A percentile compares a stretch with the other conserved stretches of the same genome.
phyloP scores from a whole-genome alignment of 805 yeast species.

The Starmera caribaea region DNA sequence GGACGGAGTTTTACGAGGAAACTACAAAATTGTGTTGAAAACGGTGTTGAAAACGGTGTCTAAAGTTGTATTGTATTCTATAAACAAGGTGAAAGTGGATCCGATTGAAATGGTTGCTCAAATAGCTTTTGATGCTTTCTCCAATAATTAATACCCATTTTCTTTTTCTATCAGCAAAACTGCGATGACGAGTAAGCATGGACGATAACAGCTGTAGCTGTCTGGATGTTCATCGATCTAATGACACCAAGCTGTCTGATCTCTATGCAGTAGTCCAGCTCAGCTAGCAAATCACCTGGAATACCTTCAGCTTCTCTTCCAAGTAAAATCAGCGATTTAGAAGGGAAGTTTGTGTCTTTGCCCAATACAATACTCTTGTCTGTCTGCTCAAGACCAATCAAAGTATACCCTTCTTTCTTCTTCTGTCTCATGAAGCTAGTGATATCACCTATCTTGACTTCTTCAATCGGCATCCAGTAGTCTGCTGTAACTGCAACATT shows the following conservation, averaged over 20 bases:
- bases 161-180: background rate
- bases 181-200: slow-evolving; percentile 62
- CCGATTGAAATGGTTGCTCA: too few relatives aligned
- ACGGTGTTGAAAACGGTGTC: too few relatives aligned
- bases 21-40: too few relatives aligned
- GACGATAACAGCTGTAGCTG: slow-evolving; percentile 91
- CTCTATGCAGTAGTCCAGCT: slow-evolving; percentile 79
- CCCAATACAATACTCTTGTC: slow-evolving; percentile 73
- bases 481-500: slow-evolving; percentile 93
- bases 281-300: slow-evolving; percentile 75
- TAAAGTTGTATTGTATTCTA: too few relatives aligned
- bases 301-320: slow-evolving; percentile 90
- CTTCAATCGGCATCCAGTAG: slow-evolving; percentile 87
- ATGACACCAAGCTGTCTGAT: slow-evolving; percentile 89
- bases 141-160: too few relatives aligned
- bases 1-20: too few relatives aligned
- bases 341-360: slow-evolving; percentile 59
- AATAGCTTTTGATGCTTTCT: too few relatives aligned
- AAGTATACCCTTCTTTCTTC: slow-evolving; percentile 70
- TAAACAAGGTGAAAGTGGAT: too few relatives aligned
- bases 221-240: slow-evolving; percentile 93
- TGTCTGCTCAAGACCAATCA: slow-evolving; percentile 89
- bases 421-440: slow-evolving; percentile 46
- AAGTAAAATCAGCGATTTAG: slow-evolving; percentile 64
- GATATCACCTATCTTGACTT: slow-evolving; percentile 54